These are phyloP conservation scores for Pleurotus eryngii DNA, from an alignment of 768 basidiomycete genomes.

Conservation along the genomic window DNA sequence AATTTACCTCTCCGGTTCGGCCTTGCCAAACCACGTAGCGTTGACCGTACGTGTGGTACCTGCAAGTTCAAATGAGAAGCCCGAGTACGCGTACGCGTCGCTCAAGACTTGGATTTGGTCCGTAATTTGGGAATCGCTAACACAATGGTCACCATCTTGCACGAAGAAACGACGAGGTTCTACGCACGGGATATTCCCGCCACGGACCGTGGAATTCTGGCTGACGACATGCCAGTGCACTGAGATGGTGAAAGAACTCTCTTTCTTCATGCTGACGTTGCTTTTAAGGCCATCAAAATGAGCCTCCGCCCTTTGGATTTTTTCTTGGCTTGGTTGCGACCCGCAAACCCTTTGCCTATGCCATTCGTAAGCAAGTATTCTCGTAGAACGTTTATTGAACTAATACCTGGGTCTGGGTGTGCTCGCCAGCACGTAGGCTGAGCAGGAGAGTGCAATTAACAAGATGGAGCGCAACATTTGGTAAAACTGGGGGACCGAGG, in stretches of 20 bases:
- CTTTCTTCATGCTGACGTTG: not conserved
- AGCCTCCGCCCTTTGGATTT: constrained; percentile 25
- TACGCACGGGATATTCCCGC: constrained; percentile 42
- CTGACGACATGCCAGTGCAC: constrained; percentile 34
- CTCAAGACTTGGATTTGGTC: constrained; percentile 32
- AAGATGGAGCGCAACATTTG: not conserved
- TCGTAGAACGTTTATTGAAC: not conserved
- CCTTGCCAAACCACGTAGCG: constrained; percentile 31
- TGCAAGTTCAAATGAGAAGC: constrained; percentile 27
- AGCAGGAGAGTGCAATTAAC: not conserved
- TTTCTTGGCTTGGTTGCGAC: not conserved
- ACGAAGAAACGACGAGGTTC: not conserved
- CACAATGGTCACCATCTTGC: not conserved
- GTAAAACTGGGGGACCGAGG: not conserved
- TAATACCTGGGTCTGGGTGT: not conserved
- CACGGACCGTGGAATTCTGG: constrained; percentile 25
- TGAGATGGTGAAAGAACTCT: constrained; percentile 8
- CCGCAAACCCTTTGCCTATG: not conserved
- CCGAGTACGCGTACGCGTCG: constrained; percentile 24
- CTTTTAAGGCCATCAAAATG: constrained; percentile 36
- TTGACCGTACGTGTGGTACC: constrained; percentile 26
- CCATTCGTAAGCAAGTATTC: not conserved
- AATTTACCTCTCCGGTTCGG: constrained; percentile 13
- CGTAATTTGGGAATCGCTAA: constrained; percentile 21
- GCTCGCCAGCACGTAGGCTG: not conserved